These are phyloP conservation scores for Lactarius akahatsu DNA, from an alignment of 768 basidiomycete genomes.

Conservation along the genomic window DNA sequence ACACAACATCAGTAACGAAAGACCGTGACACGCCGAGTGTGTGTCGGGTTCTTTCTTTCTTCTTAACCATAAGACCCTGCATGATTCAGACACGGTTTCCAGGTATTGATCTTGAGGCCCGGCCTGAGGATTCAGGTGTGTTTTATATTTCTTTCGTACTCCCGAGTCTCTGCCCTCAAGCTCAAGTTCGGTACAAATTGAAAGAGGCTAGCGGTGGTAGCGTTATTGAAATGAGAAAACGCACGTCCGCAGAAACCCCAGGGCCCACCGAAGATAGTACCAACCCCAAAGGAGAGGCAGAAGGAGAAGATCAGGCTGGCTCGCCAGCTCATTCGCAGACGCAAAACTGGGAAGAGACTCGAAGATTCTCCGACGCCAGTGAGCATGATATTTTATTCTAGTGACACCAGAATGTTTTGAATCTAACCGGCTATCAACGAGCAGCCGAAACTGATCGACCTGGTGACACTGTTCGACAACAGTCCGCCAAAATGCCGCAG, in stretches of 20 bases:
- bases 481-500: background rate
- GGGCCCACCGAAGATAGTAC: background rate
- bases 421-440: background rate
- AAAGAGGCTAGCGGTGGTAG: background rate
- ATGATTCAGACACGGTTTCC: background rate
- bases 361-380: background rate
- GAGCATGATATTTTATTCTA: background rate
- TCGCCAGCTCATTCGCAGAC: background rate
- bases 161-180: background rate
- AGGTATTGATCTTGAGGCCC: background rate
- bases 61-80: background rate
- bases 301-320: background rate
- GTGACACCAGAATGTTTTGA: background rate
- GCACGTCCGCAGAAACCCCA: background rate
- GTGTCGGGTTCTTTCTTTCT: background rate
- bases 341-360: background rate
- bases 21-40: background rate
- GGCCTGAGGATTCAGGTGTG: background rate
- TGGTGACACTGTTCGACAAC: background rate
- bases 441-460: background rate
- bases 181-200: background rate
- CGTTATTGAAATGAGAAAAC: no score
- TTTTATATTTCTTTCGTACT: background rate
- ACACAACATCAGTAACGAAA: no score
- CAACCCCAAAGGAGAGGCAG: background rate